Evolutionary conservation across 306 rosid species (phyloP).

Genomic region (Prinsepia uniflora): DNA sequence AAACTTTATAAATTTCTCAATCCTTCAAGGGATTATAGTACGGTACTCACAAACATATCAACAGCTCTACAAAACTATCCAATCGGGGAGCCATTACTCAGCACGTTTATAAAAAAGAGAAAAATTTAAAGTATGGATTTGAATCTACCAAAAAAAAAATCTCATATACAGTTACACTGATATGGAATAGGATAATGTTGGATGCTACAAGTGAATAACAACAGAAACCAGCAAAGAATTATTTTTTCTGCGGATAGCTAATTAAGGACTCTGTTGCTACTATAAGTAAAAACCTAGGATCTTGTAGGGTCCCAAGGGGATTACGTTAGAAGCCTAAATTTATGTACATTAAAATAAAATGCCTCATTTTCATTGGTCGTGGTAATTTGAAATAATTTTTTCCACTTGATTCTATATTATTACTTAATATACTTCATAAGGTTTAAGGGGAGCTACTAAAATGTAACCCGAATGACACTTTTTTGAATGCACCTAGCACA

Average conservation of each 20-base stretch:
- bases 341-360: background rate
- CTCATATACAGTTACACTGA: background rate
- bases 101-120: background rate
- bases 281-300: background rate
- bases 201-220: background rate
- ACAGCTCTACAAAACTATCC: background rate
- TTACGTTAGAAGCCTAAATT: background rate
- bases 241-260: background rate
- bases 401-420: background rate
- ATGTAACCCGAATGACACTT: background rate
- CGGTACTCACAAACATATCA: background rate
- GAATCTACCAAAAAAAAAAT: background rate
- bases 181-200: background rate
- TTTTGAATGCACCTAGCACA: background rate
- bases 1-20: no score
- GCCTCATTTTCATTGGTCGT: background rate
- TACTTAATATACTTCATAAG: background rate
- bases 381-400: background rate
- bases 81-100: background rate
- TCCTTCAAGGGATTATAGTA: background rate
- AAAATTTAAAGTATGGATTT: background rate
- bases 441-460: background rate
- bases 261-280: slow-evolving; percentile 1
- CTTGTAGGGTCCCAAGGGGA: background rate
- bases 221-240: background rate